Percentiles rank a stretch among this genome's conserved stretches.
Evolutionary conservation across 2,329 filamentous ascomycete species (phyloP).

Genomic region (Cordyceps pruinosa): DNA sequence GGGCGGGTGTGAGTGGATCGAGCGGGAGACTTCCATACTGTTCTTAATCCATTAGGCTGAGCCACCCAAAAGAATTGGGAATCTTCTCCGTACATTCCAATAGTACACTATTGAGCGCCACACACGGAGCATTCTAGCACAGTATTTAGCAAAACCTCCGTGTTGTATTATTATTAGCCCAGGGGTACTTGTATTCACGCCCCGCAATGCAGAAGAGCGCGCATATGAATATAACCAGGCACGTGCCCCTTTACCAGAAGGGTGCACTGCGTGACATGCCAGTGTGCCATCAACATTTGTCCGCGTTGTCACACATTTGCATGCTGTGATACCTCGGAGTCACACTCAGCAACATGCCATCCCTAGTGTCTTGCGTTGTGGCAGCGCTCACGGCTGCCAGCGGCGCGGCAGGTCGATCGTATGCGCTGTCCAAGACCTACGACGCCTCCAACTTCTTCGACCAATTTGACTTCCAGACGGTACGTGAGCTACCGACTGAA

Average conservation of each 20-base stretch:
- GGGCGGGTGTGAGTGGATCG: no score
- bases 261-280: neutral
- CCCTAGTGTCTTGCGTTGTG: neutral
- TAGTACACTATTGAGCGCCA: neutral
- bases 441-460: slow-evolving; percentile 31
- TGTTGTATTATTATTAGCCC: no score
- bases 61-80: no score
- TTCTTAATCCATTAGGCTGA: no score
- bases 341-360: neutral
- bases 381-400: slow-evolving; percentile 10
- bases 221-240: neutral
- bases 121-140: neutral
- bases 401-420: slow-evolving; percentile 9
- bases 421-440: slow-evolving; percentile 15
- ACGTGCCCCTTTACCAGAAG: neutral
- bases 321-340: neutral
- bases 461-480: slow-evolving; percentile 31
- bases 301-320: neutral
- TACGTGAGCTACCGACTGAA: slow-evolving; percentile 14
- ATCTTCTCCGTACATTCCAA: no score
- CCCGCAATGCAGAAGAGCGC: neutral
- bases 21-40: no score
- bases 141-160: neutral
- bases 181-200: neutral
- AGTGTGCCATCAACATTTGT: neutral